These are phyloP conservation scores for Parathielavia appendiculata DNA, from an alignment of 495 filamentous ascomycete genomes.

Conservation along the genomic window DNA sequence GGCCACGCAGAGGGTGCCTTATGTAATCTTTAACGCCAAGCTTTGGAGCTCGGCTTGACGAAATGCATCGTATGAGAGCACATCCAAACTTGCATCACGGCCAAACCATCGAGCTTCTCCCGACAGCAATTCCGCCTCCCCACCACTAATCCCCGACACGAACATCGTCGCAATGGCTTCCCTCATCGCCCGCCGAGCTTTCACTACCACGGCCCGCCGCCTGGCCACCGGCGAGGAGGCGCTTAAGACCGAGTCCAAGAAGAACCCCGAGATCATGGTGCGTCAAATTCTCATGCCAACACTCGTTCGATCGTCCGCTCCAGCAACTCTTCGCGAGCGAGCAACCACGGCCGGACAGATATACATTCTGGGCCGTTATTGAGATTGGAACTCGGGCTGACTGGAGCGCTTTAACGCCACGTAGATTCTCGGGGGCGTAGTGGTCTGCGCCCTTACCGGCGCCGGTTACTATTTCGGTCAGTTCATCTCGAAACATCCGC, in stretches of 20 bases:
- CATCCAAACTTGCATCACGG: slow-evolving; percentile 16
- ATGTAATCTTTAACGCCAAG: slow-evolving; percentile 17
- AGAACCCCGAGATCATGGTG: slow-evolving; percentile 50
- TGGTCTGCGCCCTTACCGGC: slow-evolving; percentile 80
- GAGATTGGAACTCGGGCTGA: slow-evolving; percentile 17
- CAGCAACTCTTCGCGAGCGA: background rate
- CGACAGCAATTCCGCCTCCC: slow-evolving; percentile 16
- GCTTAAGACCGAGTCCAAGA: slow-evolving; percentile 46
- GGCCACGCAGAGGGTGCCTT: slow-evolving; percentile 3
- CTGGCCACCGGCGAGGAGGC: slow-evolving; percentile 37
- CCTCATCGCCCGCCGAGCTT: slow-evolving; percentile 44
- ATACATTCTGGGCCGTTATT: background rate
- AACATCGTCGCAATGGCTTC: slow-evolving; percentile 40
- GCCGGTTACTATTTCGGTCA: slow-evolving; percentile 83
- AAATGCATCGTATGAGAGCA: slow-evolving; percentile 23
- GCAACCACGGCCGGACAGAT: background rate
- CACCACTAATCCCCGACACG: background rate
- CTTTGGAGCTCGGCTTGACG: slow-evolving; percentile 17
- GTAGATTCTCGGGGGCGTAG: slow-evolving; percentile 84
- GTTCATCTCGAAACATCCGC: slow-evolving; percentile 9
- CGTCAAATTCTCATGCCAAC: slow-evolving; percentile 27
- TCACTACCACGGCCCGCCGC: slow-evolving; percentile 44
- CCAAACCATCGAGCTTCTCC: slow-evolving; percentile 15
- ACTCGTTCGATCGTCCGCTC: background rate
- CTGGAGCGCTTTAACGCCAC: slow-evolving; percentile 5